Evolutionary conservation across 1,284 basidiomycete genomes (phyloP), one percentile per base, ranked within the genome.

Genomic region (Pyrrhoderma noxium): DNA sequence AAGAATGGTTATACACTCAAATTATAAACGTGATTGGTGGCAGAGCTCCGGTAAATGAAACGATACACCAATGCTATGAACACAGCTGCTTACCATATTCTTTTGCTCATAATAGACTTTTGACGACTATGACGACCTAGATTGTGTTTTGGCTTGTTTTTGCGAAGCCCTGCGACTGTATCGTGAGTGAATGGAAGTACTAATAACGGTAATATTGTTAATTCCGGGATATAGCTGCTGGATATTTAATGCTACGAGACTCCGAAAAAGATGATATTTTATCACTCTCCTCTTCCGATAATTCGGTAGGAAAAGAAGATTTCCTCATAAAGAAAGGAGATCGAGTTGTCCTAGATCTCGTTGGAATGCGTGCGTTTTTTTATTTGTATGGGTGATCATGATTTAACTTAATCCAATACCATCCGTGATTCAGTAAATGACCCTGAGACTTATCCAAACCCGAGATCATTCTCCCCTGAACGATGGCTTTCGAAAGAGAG

Each of bases 381-480:
- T 40, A 4, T 7, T 40, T 40, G 38, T 4, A 19, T 49, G 2
- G 3, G 11, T 27, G 23, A 9, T 19, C 22, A n/a, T 5, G 2
- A 9, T 25, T 44, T n/a, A 4, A n/a, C 23, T 18, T 19, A 5
- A 42, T 9, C n/a, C 8, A 37, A 19, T n/a, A 18, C 3, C 16
- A 7, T 41, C 2, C 7, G 5, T 13, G 42, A 37, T 2, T 21
- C n/a, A 58, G 56, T 23, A n/a, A 54, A 57, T 40, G 48, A 57
- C 35, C 43, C 56, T 13, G 53, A 54, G 19, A 49, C 51, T 16
- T 60, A 56, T 49, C 50, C 58, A 11, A 51, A 60, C 14, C 58
- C 59, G 2, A 45, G 57, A 4, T 36, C 35, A 3, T 60, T 59
- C 45, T 39, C 48, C 3, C 59, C 59, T 27, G 39, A 35, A 2